Evolutionary conservation across 2,329 filamentous ascomycete species (phyloP).

Genomic region (Dothideomycetes sp.): DNA sequence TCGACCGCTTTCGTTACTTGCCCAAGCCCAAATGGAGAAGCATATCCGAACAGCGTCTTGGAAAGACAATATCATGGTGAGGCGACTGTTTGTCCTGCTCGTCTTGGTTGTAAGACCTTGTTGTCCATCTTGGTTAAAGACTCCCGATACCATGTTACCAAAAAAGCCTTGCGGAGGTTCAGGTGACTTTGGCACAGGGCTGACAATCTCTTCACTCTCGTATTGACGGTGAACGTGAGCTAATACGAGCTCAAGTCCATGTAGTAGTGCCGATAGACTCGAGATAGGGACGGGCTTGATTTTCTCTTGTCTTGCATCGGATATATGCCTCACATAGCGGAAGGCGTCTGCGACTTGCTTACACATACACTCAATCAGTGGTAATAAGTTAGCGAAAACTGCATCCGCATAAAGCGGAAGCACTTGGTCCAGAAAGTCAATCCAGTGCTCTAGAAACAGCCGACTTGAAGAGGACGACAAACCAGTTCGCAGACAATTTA

Average conservation of each 20-base stretch:
- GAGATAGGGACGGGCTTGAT: constrained; percentile 31
- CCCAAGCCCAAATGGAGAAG: constrained; percentile 94
- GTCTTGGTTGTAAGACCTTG: constrained; percentile 58
- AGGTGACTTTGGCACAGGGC: constrained; percentile 62
- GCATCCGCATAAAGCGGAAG: constrained; percentile 74
- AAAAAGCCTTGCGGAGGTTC: constrained; percentile 83
- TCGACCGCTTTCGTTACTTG: constrained; percentile 46
- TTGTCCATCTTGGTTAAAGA: constrained; percentile 65
- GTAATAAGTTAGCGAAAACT: constrained; percentile 84
- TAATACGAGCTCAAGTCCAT: constrained; percentile 83
- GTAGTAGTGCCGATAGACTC: constrained; percentile 75
- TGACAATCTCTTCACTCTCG: constrained; percentile 58
- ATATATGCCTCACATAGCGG: constrained; percentile 57
- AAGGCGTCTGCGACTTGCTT: constrained; percentile 67
- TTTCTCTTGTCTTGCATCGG: constrained; percentile 29
- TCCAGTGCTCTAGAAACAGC: constrained; percentile 81
- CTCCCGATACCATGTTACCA: constrained; percentile 85
- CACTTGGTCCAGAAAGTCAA: constrained; percentile 72
- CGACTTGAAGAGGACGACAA: constrained; percentile 67
- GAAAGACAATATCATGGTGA: constrained; percentile 92
- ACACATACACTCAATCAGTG: constrained; percentile 83
- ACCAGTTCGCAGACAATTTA: constrained; percentile 75
- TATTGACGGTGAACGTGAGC: constrained; percentile 72
- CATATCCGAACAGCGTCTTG: constrained; percentile 91
- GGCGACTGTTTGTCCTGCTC: constrained; percentile 79